A percentile compares a stretch with the other conserved stretches of the same genome.
Conservation (phyloP, 108 stramenopile genomes). For the Craspedostauros australis region DNA sequence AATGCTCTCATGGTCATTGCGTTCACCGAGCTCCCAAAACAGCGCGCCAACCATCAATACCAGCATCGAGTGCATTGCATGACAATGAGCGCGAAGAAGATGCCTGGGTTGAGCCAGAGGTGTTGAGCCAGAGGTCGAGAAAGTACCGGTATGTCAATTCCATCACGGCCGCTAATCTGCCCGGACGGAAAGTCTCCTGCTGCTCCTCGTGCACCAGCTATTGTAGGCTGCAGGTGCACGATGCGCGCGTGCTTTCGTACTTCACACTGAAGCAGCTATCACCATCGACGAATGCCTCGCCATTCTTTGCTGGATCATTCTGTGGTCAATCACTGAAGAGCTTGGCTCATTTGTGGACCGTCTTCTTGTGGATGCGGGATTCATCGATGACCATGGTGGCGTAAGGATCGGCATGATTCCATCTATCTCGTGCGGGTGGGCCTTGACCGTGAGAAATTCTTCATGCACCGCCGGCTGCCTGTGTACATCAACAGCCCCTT, state of each 20-base stretch:
- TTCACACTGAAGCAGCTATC: no score
- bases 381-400: constrained; percentile 20
- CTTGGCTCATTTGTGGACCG: constrained; percentile 13
- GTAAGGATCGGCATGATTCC: constrained; percentile 31
- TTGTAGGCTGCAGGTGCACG: no score
- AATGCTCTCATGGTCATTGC: no score
- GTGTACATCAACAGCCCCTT: constrained; percentile 29
- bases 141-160: constrained; percentile 29
- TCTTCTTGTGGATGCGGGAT: constrained; percentile 12
- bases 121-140: constrained; percentile 26
- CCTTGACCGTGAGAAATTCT: constrained; percentile 24
- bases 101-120: constrained; percentile 15
- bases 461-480: constrained; percentile 25
- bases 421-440: constrained; percentile 22
- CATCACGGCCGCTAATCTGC: no score
- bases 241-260: no score
- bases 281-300: no score
- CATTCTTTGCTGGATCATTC: no score
- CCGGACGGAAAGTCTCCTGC: no score
- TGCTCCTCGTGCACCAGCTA: no score
- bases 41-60: constrained; percentile 15
- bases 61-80: constrained; percentile 34
- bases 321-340: no score
- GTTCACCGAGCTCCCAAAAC: no score
- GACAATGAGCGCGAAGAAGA: no score